Base-by-base conservation (phyloP, 371 early-diverging fungal genomes). In the Mucor plumbeus region DNA sequence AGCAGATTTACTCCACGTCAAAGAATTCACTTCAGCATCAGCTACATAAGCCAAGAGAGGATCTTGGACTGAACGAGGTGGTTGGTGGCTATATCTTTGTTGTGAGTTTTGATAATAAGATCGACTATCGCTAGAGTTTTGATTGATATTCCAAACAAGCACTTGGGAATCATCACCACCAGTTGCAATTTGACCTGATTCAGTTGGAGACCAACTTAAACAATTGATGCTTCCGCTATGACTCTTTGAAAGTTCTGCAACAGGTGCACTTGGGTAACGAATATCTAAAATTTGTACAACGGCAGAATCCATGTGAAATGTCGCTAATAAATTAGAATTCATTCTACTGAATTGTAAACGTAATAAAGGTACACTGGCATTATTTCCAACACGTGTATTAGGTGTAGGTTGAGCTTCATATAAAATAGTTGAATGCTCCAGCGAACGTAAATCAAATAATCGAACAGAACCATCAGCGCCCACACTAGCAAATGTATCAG, bases 401-500 rank as follows among this genome's bases (percentile, higher is more conserved):
- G 39, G 64, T 69, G 61, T 59, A 9, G 87, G 80, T 0, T 91
- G 89, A n/a, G 94, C 91, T 82, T 99, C 98, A 76, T 97, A 99
- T 40, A 99, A 77, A 67, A 99, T 98, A 7, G 98, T 97, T 3
- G 97, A 97, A 76, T 97, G 98, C 61, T 95, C 95, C 36, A 96
- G 76, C 13, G 92, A 84, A 57, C 99, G 83, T 60, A 97, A 81
- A 79, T 99, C 99, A 83, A 99, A 99, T 85, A 96, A 88, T 26
- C 99, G 88, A n/a, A 99, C 92, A 14, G 93, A 93, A 0, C 99
- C 99, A 76, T 99, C 99, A 3, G 95, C 97, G 13, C 98, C 98
- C 4, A 95, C 97, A 65, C 94, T 93, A 0, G 93, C 97, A 88
- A 99, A 99, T n/a, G 93, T 90, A 68, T 98, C 92, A 11, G 88